phyloP scores from a whole-genome alignment of 257 asterid genomes.

The Mentha longifolia region DNA sequence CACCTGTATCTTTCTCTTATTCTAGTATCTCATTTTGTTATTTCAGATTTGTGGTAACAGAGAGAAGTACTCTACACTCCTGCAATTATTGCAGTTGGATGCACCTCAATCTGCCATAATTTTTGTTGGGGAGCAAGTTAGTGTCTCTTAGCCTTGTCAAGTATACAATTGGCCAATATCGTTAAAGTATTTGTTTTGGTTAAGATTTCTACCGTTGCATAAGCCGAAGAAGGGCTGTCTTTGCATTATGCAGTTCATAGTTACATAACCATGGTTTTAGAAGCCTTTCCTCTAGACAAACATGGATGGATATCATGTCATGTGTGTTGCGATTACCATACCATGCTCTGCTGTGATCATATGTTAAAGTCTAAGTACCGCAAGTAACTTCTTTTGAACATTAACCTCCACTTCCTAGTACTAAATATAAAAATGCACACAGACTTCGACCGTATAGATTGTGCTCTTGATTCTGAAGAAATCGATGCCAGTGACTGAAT shows the following conservation, averaged over 20 bases:
- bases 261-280: conserved; percentile 6
- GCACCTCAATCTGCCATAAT: conserved; percentile 87
- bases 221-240: conserved; percentile 11
- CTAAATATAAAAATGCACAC: not conserved
- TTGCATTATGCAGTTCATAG: not conserved
- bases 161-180: conserved; percentile 22
- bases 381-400: not conserved
- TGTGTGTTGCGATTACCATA: conserved; percentile 1
- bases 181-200: conserved; percentile 10
- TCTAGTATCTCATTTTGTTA: conserved; percentile 30
- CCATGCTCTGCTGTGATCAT: not conserved
- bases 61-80: conserved; percentile 64
- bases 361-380: not conserved
- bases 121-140: conserved; percentile 89
- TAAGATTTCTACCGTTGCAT: conserved; percentile 19
- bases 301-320: not conserved
- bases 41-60: conserved; percentile 69
- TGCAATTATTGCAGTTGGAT: conserved; percentile 67
- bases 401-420: not conserved
- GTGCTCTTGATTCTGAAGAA: conserved; percentile 31
- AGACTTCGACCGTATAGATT: conserved; percentile 2
- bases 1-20: conserved; percentile 15
- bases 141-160: conserved; percentile 39
- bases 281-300: conserved; percentile 5
- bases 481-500: conserved; percentile 11